Evolutionary conservation across 345 rosid genomes (phyloP), one percentile per base, ranked within the genome.

Genomic region (Camelina hispida): DNA sequence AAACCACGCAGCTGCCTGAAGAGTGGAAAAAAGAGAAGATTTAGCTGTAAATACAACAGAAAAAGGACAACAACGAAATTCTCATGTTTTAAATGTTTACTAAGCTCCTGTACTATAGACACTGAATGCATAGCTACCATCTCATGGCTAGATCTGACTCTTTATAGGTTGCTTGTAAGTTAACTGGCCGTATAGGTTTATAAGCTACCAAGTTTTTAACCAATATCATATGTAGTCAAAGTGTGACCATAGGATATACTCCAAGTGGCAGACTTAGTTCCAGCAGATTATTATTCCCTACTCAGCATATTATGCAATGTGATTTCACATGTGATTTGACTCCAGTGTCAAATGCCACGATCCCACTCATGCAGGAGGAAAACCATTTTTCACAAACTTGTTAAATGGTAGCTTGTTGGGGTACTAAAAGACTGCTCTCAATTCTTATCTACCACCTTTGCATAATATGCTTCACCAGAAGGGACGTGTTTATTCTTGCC

Each of bases 1-100:
- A 55, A 80, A 20, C 93, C 93, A 88, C 16, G 78, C 79, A 62
- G 73, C 85, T 7, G 93, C 93, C 93, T 88, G 63, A 42, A 62
- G 34, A 52, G 22, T 46, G 65, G 48, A 3, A 15, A 44, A 43
- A 57, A 6, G 40, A 28, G 6, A 47, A 16, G 62, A 47, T 57
- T 57, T 25, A 65, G 71, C 57, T 72, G 30, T 25, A 6, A 2
- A 42, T 23, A 75, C n/a, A 68, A 11, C 46, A 11, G 6, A 35
- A 20, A 35, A 32, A 35, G 12, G 55, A 43, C 47, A 15, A 54
- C 30, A 58, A 59, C 16, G 2, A 14, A 15, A 30, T 52, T 54
- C n/a, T 32, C 58, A 13, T 43, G 65, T 50, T 67, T 52, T 48
- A 52, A 32, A 62, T 52, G 71, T 57, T 59, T 57, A 30, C 70